phyloP scores from a whole-genome alignment of 2,329 filamentous ascomycete species.

The Penicillium sp. region DNA sequence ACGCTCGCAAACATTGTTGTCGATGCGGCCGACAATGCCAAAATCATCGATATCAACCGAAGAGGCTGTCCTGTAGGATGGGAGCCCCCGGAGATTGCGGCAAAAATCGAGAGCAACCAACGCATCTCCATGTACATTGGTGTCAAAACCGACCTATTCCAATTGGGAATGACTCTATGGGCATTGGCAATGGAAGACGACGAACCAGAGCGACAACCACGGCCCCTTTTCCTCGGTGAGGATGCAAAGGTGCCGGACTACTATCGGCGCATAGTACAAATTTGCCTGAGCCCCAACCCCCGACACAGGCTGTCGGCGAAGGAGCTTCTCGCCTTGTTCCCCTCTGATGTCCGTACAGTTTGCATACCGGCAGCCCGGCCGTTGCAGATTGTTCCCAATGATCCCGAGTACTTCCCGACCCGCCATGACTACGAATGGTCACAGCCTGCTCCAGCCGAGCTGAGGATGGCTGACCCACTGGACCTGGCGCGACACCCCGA shows the following conservation, averaged over 20 bases:
- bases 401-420: conserved; percentile 6
- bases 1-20: conserved; percentile 97
- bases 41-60: conserved; percentile 98
- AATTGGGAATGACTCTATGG: conserved; percentile 97
- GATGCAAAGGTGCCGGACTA: conserved; percentile 68
- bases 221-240: conserved; percentile 65
- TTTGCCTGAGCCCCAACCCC: conserved; percentile 75
- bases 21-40: conserved; percentile 78
- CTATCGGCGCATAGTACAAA: conserved; percentile 73
- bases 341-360: conserved; percentile 36
- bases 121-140: conserved; percentile 96
- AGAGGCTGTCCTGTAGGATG: conserved; percentile 96
- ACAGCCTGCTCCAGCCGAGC: neutral
- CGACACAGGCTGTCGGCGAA: conserved; percentile 72
- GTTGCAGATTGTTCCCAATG: neutral
- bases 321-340: conserved; percentile 70
- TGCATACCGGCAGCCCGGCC: conserved; percentile 14
- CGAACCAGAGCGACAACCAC: conserved; percentile 78
- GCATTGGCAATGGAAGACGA: conserved; percentile 84
- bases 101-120: conserved; percentile 83
- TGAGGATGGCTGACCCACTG: neutral
- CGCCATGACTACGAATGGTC: conserved; percentile 8
- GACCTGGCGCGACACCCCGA: neutral
- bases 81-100: conserved; percentile 90
- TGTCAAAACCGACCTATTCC: conserved; percentile 94